phyloP scores from a whole-genome alignment of 2,329 filamentous ascomycete genomes.

The Trichoderma koningiopsis region DNA sequence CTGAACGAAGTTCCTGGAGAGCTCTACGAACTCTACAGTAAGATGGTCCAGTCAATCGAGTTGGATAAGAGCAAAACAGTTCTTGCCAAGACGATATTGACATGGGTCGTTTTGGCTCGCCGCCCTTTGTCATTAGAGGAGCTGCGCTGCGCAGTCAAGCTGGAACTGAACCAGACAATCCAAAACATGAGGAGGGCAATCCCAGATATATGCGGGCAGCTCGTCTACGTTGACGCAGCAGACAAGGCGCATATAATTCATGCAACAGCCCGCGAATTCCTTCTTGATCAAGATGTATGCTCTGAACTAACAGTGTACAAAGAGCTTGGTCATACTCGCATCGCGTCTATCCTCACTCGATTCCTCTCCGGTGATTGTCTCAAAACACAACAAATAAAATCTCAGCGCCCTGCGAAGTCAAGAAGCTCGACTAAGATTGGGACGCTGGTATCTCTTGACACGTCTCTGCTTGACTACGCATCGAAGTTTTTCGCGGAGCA shows the following conservation, averaged over 20 bases:
- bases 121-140: conserved; percentile 7
- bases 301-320: neutral
- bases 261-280: conserved; percentile 8
- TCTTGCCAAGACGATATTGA: conserved; percentile 8
- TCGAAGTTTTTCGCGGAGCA: neutral
- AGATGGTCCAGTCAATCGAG: conserved; percentile 2
- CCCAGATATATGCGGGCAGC: neutral
- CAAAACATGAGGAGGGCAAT: conserved; percentile 7
- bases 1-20: neutral
- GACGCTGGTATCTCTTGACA: neutral
- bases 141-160: conserved; percentile 8
- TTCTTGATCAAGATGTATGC: neutral
- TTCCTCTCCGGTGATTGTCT: neutral
- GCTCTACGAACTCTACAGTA: neutral
- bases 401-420: neutral
- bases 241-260: conserved; percentile 11
- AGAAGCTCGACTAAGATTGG: neutral
- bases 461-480: conserved; percentile 1
- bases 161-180: neutral
- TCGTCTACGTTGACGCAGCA: conserved; percentile 1
- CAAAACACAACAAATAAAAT: neutral
- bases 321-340: neutral
- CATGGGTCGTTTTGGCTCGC: conserved; percentile 11
- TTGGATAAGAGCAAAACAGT: neutral
- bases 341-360: neutral